Evolutionary conservation across 2,329 filamentous ascomycete species (phyloP).

Genomic region (Penicillium sp.): DNA sequence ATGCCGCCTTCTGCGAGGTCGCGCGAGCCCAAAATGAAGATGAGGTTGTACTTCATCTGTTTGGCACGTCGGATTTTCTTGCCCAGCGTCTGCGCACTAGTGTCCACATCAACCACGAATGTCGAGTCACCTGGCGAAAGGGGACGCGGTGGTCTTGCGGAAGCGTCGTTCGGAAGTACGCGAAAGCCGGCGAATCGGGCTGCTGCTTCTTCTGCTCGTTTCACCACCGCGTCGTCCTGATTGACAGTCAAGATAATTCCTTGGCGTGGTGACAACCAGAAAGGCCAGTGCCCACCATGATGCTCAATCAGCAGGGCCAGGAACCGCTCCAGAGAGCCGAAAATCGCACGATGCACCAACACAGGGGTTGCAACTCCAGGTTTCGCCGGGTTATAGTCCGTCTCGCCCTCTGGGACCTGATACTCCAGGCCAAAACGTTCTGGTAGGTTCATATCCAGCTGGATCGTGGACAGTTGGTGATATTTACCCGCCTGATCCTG

Average conservation of each 20-base stretch:
- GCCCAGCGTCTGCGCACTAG: constrained; percentile 58
- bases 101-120: constrained; percentile 69
- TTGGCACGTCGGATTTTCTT: constrained; percentile 73
- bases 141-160: constrained; percentile 31
- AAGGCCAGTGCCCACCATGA: constrained; percentile 76
- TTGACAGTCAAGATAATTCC: constrained; percentile 72
- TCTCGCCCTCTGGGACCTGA: constrained; percentile 49
- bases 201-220: constrained; percentile 51
- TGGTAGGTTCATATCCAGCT: constrained; percentile 85
- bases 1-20: constrained; percentile 62
- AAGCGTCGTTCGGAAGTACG: constrained; percentile 24
- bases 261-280: constrained; percentile 83
- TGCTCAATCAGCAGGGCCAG: constrained; percentile 83
- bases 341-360: constrained; percentile 78
- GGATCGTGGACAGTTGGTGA: constrained; percentile 84
- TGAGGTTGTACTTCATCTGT: constrained; percentile 66
- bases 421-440: constrained; percentile 78
- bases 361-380: constrained; percentile 67
- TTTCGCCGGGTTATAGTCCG: constrained; percentile 40
- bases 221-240: constrained; percentile 45
- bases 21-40: constrained; percentile 68
- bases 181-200: constrained; percentile 48
- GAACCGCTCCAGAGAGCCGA: constrained; percentile 79
- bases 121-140: constrained; percentile 56
- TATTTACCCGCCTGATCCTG: constrained; percentile 78